These are phyloP conservation scores for Madurella mycetomatis DNA, from an alignment of 2,329 filamentous ascomycete genomes.

Conservation along the genomic window DNA sequence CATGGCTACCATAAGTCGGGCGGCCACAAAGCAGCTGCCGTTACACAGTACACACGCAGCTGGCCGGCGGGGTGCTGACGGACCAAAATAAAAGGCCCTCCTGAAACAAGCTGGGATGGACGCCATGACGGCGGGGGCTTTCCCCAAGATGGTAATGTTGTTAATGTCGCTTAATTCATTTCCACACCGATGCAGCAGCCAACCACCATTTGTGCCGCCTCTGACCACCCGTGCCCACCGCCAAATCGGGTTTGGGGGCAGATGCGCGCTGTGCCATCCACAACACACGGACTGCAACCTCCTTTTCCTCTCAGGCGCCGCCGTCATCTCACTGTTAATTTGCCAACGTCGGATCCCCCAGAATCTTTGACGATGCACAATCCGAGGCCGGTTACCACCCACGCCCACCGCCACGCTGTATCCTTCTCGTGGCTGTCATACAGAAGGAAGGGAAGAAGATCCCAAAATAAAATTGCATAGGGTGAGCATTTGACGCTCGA, in stretches of 20 bases:
- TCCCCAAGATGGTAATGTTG: slow-evolving; percentile 17
- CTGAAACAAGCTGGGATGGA: slow-evolving; percentile 12
- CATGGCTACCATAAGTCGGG: no score
- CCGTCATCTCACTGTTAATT: slow-evolving; percentile 6
- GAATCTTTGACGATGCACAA: not conserved
- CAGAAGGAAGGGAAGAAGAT: no score
- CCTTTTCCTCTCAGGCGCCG: slow-evolving; percentile 12
- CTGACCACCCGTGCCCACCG: slow-evolving; percentile 17
- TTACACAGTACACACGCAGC: no score
- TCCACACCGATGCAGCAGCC: slow-evolving; percentile 22
- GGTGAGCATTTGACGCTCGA: no score
- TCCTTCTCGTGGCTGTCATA: no score
- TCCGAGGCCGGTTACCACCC: not conserved
- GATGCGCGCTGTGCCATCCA: not conserved
- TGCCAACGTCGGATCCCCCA: not conserved
- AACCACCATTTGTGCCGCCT: slow-evolving; percentile 22
- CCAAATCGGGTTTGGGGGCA: slow-evolving; percentile 7
- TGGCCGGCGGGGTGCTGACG: no score
- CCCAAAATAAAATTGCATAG: no score
- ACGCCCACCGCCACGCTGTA: not conserved
- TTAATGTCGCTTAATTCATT: slow-evolving; percentile 36
- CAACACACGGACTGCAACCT: slow-evolving; percentile 8
- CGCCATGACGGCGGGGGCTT: slow-evolving; percentile 13
- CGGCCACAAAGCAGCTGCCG: no score
- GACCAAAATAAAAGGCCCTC: not conserved